Base-by-base conservation (phyloP, 2,329 filamentous ascomycete species). In the Fusarium sp. region DNA sequence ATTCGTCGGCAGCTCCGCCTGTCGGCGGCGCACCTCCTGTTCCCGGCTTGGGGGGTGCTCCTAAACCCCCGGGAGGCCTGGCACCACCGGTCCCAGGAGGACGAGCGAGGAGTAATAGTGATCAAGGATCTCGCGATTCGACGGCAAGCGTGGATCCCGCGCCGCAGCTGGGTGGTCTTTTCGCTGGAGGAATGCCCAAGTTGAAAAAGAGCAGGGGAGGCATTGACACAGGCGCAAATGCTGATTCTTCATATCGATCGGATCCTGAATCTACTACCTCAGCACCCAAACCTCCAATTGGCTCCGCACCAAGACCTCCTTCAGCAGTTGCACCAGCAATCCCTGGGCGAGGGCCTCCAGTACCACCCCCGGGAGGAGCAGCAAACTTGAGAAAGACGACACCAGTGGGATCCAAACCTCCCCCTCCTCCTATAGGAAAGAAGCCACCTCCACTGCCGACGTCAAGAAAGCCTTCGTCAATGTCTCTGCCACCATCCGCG, bases 131-230 rank as follows among this genome's bases (percentile, higher is more conserved):
- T 50, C 83, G 84, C 70, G 83, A 86, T 45, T 80, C 79, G 18
- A 75, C 82, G 24, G 76, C 79, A 26, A 83, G 83, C 5, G 82
- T 87, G 74, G 89, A 91, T 28, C 82, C 90, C 26, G 90, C 93
- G 53, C 94, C 95, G 16, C 95, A 98, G 80, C 82, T 98, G 16
- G 95, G 86, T 35, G 96, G 96, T 3, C 82, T 99, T 31, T 97
- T 99, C 79, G 94, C 93, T 3, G 95, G 94, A 39, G 96, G 95
- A 41, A 98, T 98, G 90, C 96, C 96, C 6, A 98, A 98, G 84
- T 81, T 99, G 78, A 93, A 93, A 81, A 98, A 97, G 85, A 89
- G 91, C 8, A 93, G 91, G 7, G 93, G 94, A 62, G 95, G 93
- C 53, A 86, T 95, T 66, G 89, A 94, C 81, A 95, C 93, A 3